These are phyloP conservation scores for Neurospora sublineolata DNA, from an alignment of 495 filamentous ascomycete genomes.

Conservation along the genomic window DNA sequence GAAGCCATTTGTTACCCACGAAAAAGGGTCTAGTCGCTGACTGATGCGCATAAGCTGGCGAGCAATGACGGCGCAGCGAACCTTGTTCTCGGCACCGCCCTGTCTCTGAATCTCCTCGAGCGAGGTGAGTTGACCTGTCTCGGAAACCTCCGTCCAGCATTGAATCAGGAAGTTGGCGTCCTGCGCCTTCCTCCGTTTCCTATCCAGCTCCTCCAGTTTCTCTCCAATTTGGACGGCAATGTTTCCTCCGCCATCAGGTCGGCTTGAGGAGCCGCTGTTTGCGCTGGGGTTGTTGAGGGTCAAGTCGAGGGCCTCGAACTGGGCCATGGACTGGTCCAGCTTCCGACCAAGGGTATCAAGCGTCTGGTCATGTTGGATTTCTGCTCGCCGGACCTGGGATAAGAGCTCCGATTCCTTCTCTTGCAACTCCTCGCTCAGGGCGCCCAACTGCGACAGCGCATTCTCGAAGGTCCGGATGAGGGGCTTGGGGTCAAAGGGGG, in stretches of 20 bases:
- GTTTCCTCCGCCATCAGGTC: constrained; percentile 58
- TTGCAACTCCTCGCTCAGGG: constrained; percentile 77
- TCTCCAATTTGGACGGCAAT: constrained; percentile 92
- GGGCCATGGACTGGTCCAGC: constrained; percentile 79
- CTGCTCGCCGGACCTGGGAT: constrained; percentile 78
- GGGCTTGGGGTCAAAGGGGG: constrained; percentile 93
- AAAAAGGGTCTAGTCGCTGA: constrained; percentile 64
- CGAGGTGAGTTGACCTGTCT: constrained; percentile 65
- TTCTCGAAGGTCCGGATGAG: constrained; percentile 89
- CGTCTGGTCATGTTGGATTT: constrained; percentile 83
- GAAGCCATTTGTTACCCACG: constrained; percentile 49
- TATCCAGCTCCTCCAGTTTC: constrained; percentile 84
- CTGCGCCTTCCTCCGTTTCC: constrained; percentile 75
- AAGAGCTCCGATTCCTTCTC: constrained; percentile 79
- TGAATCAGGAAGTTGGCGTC: constrained; percentile 92
- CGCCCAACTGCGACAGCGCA: constrained; percentile 62
- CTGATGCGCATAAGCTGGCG: constrained; percentile 81
- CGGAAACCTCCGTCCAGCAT: constrained; percentile 89
- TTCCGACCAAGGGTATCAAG: constrained; percentile 74
- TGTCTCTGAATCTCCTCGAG: constrained; percentile 71
- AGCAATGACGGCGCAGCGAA: constrained; percentile 81
- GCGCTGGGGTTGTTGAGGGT: constrained; percentile 47
- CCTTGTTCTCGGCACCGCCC: constrained; percentile 73
- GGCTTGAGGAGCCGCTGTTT: constrained; percentile 14
- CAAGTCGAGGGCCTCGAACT: constrained; percentile 79